Evolutionary conservation across 1,284 basidiomycete genomes (phyloP).

Genomic region (Porogramme epimiltina): DNA sequence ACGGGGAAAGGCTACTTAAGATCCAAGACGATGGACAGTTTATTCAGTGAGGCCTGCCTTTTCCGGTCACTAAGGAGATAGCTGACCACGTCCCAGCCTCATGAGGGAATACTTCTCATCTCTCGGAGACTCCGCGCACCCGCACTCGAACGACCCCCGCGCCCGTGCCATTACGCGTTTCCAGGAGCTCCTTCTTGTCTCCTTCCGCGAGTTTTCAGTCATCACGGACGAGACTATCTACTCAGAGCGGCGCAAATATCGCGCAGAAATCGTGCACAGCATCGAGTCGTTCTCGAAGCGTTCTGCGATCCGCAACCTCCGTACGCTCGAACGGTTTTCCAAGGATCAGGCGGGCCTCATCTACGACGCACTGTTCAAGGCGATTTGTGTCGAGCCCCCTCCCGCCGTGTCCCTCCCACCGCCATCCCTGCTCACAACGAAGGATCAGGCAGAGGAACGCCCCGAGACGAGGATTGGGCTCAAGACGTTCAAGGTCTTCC

Average conservation of each 20-base stretch:
- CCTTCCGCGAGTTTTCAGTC: conserved; percentile 96
- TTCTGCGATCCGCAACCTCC: conserved; percentile 90
- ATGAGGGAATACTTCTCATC: conserved; percentile 96
- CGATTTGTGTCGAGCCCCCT: conserved; percentile 79
- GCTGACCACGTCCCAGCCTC: conserved; percentile 49
- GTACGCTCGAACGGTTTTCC: conserved; percentile 78
- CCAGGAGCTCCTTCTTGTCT: conserved; percentile 94
- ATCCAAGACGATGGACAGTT: conserved; percentile 98
- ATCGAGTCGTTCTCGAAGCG: conserved; percentile 97
- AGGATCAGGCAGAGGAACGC: conserved; percentile 69
- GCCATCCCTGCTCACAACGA: conserved; percentile 52
- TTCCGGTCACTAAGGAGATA: too few species aligned
- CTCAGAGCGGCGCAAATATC: conserved; percentile 84
- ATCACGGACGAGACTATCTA: conserved; percentile 97
- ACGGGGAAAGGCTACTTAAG: conserved; percentile 92
- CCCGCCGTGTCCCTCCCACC: conserved; percentile 49
- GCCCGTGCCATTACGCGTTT: conserved; percentile 96
- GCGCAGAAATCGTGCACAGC: conserved; percentile 89
- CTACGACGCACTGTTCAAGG: conserved; percentile 90
- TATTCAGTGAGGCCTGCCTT: conserved; percentile 67
- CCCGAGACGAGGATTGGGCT: conserved; percentile 89
- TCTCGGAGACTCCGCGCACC: conserved; percentile 94
- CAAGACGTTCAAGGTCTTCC: conserved; percentile 86
- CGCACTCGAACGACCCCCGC: conserved; percentile 85
- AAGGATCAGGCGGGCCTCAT: conserved; percentile 91